phyloP scores from a whole-genome alignment of 495 filamentous ascomycete species.

The Letharia lupina region DNA sequence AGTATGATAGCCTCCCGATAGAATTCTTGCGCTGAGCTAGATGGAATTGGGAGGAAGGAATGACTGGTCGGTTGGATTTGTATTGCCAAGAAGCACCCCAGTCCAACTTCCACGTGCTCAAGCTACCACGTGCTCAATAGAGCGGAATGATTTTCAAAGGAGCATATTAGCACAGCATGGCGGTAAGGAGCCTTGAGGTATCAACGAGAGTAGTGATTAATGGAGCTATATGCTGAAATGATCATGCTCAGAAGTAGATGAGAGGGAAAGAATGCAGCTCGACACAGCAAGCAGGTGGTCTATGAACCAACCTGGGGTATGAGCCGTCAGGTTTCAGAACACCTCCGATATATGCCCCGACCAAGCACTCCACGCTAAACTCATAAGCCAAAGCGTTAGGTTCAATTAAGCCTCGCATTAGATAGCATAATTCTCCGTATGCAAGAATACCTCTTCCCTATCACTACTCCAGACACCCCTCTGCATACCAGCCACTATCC shows the following conservation, averaged over 20 bases:
- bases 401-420: constrained; percentile 30
- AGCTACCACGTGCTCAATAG: not conserved
- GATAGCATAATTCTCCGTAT: constrained; percentile 89
- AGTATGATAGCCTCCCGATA: too few relatives aligned
- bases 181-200: not conserved
- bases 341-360: not conserved
- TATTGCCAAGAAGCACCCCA: too few relatives aligned
- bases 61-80: too few relatives aligned
- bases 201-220: not conserved
- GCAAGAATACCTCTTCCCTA: constrained; percentile 87
- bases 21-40: too few relatives aligned
- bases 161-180: not conserved
- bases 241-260: not conserved
- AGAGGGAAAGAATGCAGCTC: not conserved
- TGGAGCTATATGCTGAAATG: not conserved
- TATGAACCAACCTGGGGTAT: not conserved
- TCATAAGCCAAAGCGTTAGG: not conserved
- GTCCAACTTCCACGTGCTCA: not conserved
- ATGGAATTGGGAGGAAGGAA: too few relatives aligned
- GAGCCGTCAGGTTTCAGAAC: not conserved
- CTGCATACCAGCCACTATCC: constrained; percentile 75
- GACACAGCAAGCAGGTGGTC: not conserved
- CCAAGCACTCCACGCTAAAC: constrained; percentile 9
- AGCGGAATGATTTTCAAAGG: not conserved
- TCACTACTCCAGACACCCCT: constrained; percentile 79